Evolutionary conservation across 1,139 yeast species (phyloP), one percentile per base, ranked within the genome.

Genomic region (Pichia inconspicua): DNA sequence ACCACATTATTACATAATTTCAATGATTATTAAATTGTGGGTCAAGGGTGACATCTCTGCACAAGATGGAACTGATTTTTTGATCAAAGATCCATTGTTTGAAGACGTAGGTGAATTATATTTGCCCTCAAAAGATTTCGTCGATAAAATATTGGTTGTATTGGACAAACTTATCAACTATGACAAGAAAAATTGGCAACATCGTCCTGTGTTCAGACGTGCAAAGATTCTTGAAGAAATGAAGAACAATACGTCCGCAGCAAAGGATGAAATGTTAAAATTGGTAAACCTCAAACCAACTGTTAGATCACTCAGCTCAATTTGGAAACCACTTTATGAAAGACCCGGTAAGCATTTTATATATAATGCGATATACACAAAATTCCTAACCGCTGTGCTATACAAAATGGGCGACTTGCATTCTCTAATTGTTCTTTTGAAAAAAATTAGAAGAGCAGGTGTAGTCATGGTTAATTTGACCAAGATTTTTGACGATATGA

Each of bases 241-340:
- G 11, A 72, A 78, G 40, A 63, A 70, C 1, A 80, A 85, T 48
- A 58, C 68, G 8, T 66, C 66, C 1, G 72, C 67, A 1, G 95
- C 97, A 0, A 70, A 74, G 46, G 76, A 75, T 14, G 87, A 83
- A 54, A 77, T 92, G 78, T 68, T 77, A 2, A 62, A 72, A 1
- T 70, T 87, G 30, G 76, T 90, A 47, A 75, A 85, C 4, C 64
- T 87, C 45, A 86, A 82, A 55, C 73, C 88, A 9, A 76, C 79
- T 4, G 78, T 81, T 48, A 87, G 90, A 58, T 77, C 83, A 8
- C 73, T 94, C 41, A 79, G 90, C 0, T 85, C 78, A 60, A 86
- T 92, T 48, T 92, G 98, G 98, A 88, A 88, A 58, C 95, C 97
- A 0, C 96, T 89, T 45, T 66, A 73, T 56, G 98, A 94, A 65